Base-by-base conservation (phyloP, 2,329 filamentous ascomycete species). In the Cordyceps pruinosa region DNA sequence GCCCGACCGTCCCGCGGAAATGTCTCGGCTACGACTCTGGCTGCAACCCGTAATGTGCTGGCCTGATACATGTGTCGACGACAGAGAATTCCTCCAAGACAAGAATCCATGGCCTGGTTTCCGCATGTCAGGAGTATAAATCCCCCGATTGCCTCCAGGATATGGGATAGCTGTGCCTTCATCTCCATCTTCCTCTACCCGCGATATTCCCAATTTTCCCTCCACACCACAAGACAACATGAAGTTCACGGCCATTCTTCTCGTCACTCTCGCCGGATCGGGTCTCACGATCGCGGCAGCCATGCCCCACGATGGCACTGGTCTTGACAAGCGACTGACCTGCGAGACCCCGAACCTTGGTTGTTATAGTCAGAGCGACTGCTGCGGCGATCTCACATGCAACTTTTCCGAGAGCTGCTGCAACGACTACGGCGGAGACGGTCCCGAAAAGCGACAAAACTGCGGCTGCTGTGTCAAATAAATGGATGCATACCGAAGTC, bases 351-450 rank as follows among this genome's bases (percentile, higher is more conserved):
- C 54, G 28, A 23, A 45, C 19, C 13, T 57, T 1, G 47, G 55
- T 10, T 52, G 47, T 39, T 57, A 57, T 30, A 19, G 19, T 19
- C 2, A 45, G 5, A 34, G 28, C 8, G 55, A 57, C 55, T 57
- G 55, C 47, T 57, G 55, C 19, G 55, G 55, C 23, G 55, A 46
- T 21, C 54, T 57, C 23, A 42, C n/a, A 10, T 57, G 54, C 37
- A 15, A 50, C 28, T 45, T 57, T 5, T 45, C 19, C 12, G 26
- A 26, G 4, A 50, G 26, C 28, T 57, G 54, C 37, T 52, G 41
- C 48, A 19, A 45, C 19, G 41, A 30, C n/a, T 35, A 50, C 58
- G 66, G 37, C 21, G 8, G 19, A 1, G 17, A 30, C 35, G 35
- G 17, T 17, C 15, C 15, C 39, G 34, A n/a, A 5, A 53, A 53